Conservation (phyloP, 768 basidiomycete genomes). For the Boletus fagicola region DNA sequence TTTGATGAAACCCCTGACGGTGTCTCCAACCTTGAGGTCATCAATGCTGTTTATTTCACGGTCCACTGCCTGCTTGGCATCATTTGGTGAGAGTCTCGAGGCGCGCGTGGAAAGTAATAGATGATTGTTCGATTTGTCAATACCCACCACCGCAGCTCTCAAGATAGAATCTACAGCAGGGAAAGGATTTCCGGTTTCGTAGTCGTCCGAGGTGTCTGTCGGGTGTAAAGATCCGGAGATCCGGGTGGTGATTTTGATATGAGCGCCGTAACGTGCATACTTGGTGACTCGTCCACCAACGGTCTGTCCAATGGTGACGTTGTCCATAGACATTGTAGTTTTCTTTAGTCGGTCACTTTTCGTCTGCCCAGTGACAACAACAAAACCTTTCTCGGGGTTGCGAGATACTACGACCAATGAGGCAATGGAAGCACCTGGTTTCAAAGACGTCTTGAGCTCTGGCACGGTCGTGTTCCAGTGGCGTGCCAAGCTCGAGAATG, state of each 20-base stretch:
- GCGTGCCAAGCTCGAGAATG: constrained; percentile 84
- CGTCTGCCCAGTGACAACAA: constrained; percentile 77
- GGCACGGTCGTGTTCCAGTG: constrained; percentile 63
- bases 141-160: constrained; percentile 65
- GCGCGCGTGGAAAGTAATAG: constrained; percentile 78
- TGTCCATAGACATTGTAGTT: constrained; percentile 58
- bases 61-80: constrained; percentile 53
- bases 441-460: constrained; percentile 61
- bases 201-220: constrained; percentile 82
- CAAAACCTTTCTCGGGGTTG: constrained; percentile 80
- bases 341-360: constrained; percentile 54
- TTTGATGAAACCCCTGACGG: constrained; percentile 88
- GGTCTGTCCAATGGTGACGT: constrained; percentile 66
- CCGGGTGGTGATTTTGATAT: constrained; percentile 70
- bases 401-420: constrained; percentile 88
- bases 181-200: constrained; percentile 53
- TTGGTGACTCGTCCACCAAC: constrained; percentile 79
- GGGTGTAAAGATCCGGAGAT: constrained; percentile 79
- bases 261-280: constrained; percentile 67
- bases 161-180: constrained; percentile 65
- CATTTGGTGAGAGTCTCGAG: constrained; percentile 63
- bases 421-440: constrained; percentile 65
- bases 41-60: constrained; percentile 60
- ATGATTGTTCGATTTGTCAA: constrained; percentile 65
- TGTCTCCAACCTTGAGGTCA: constrained; percentile 69